phyloP scores from a whole-genome alignment of 2,329 filamentous ascomycete species.

The Hypoxylon rubiginosum region DNA sequence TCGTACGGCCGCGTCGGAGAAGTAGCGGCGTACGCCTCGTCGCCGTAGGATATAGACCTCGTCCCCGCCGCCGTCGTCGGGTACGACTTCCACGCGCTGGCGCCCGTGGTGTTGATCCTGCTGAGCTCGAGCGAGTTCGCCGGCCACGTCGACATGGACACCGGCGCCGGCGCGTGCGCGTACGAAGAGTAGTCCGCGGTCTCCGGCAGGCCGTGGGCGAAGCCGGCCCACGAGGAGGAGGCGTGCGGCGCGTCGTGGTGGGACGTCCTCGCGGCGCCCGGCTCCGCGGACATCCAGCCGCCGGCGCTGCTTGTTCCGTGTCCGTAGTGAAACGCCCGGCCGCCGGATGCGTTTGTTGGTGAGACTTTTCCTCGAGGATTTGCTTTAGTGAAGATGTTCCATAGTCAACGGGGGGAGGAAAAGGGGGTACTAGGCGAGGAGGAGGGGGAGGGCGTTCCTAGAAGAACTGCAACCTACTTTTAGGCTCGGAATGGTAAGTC shows the following conservation, averaged over 20 bases:
- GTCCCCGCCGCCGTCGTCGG: constrained; percentile 50
- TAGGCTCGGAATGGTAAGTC: constrained; percentile 56
- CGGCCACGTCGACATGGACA: constrained; percentile 59
- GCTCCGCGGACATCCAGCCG: constrained; percentile 63
- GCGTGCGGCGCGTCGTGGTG: constrained; percentile 55
- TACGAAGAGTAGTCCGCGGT: constrained; percentile 66
- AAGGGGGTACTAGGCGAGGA: constrained; percentile 1
- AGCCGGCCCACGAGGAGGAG: constrained; percentile 66
- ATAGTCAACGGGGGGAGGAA: neutral
- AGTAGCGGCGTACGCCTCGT: constrained; percentile 59
- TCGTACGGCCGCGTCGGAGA: constrained; percentile 58
- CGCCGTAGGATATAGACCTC: constrained; percentile 64
- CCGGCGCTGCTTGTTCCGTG: constrained; percentile 55
- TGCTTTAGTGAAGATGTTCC: constrained; percentile 44
- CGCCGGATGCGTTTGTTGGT: constrained; percentile 52
- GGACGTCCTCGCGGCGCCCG: constrained; percentile 52
- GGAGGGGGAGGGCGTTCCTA: neutral
- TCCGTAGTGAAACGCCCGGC: constrained; percentile 57
- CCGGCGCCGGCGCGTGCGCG: constrained; percentile 56
- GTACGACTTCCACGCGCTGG: constrained; percentile 61
- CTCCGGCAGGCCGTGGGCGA: constrained; percentile 64
- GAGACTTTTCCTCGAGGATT: constrained; percentile 51
- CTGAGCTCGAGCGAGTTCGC: constrained; percentile 47
- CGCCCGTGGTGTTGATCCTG: constrained; percentile 56
- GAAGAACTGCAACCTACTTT: constrained; percentile 56